A percentile compares a stretch with the other conserved stretches of the same genome.
These are phyloP conservation scores for Cryptococcus neoformans DNA, from an alignment of 1,284 basidiomycete species.

Conservation along the genomic window DNA sequence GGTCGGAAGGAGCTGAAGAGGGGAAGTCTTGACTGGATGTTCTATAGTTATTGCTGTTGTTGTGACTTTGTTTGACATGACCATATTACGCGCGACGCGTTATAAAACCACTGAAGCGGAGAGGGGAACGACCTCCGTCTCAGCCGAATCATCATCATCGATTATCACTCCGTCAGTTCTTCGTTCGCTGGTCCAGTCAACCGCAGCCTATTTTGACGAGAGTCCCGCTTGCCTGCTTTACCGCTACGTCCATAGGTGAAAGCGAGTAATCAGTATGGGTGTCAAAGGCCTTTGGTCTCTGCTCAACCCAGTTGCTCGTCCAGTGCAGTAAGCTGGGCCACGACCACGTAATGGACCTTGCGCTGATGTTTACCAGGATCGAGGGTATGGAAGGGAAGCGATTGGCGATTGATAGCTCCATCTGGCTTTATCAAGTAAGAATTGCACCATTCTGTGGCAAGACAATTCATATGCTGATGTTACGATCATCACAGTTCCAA, in stretches of 20 bases:
- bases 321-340: conserved; percentile 64
- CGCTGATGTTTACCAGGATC: conserved; percentile 55
- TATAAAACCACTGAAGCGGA: too few relatives aligned
- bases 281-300: conserved; percentile 93
- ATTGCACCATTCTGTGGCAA: not conserved
- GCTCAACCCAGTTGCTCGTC: conserved; percentile 82
- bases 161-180: too few relatives aligned
- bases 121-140: too few relatives aligned
- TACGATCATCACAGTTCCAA: conserved; percentile 66
- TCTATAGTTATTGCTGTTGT: too few relatives aligned
- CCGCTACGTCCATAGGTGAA: too few relatives aligned
- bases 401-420: conserved; percentile 96
- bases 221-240: too few relatives aligned
- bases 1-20: too few relatives aligned
- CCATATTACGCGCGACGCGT: too few relatives aligned
- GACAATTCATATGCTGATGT: not conserved
- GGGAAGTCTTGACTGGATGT: not conserved
- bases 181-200: too few relatives aligned
- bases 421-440: conserved; percentile 80
- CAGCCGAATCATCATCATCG: too few relatives aligned
- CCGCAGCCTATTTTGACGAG: too few relatives aligned
- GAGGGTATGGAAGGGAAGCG: conserved; percentile 88
- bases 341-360: conserved; percentile 2
- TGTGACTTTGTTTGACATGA: not conserved
- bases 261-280: conserved; percentile 62